These are phyloP conservation scores for Austroboletus novae-zelandiae DNA, from an alignment of 1,284 basidiomycete species.

Conservation along the genomic window DNA sequence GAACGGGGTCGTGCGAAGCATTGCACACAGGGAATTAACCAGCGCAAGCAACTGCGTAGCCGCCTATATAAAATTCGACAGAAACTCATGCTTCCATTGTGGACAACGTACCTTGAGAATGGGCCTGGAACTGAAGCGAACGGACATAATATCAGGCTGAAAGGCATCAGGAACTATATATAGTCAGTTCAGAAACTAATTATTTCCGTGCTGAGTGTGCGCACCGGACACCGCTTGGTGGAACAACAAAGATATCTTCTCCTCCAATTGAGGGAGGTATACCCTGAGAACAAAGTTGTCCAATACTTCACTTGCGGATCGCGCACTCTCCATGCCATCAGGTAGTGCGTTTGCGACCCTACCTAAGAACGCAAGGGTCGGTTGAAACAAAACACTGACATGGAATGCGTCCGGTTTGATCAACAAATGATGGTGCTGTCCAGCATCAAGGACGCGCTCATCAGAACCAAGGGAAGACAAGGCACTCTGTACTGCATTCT, in stretches of 20 bases:
- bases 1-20: slow-evolving; percentile 94
- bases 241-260: slow-evolving; percentile 88
- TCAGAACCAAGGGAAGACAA: slow-evolving; percentile 62
- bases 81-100: background rate
- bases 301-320: slow-evolving; percentile 73
- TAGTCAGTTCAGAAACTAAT: slow-evolving; percentile 7
- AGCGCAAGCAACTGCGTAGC: slow-evolving; percentile 85
- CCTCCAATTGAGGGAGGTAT: slow-evolving; percentile 94
- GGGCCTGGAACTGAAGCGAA: slow-evolving; percentile 63
- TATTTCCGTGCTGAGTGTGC: slow-evolving; percentile 14
- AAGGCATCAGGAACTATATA: slow-evolving; percentile 77
- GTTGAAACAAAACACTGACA: slow-evolving; percentile 91
- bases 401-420: slow-evolving; percentile 94
- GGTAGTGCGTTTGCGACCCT: slow-evolving; percentile 73
- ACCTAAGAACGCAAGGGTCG: slow-evolving; percentile 85
- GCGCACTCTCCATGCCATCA: slow-evolving; percentile 66
- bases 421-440: slow-evolving; percentile 82
- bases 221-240: slow-evolving; percentile 80
- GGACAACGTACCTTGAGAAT: slow-evolving; percentile 66
- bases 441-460: slow-evolving; percentile 66
- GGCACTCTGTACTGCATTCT: slow-evolving; percentile 60
- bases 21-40: slow-evolving; percentile 89
- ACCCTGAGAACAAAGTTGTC: slow-evolving; percentile 95
- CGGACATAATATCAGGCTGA: slow-evolving; percentile 69
- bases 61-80: slow-evolving; percentile 47